Evolutionary conservation across 192 early-diverging fungal species (phyloP).

Genomic region (Lunasporangiospora selenospora): DNA sequence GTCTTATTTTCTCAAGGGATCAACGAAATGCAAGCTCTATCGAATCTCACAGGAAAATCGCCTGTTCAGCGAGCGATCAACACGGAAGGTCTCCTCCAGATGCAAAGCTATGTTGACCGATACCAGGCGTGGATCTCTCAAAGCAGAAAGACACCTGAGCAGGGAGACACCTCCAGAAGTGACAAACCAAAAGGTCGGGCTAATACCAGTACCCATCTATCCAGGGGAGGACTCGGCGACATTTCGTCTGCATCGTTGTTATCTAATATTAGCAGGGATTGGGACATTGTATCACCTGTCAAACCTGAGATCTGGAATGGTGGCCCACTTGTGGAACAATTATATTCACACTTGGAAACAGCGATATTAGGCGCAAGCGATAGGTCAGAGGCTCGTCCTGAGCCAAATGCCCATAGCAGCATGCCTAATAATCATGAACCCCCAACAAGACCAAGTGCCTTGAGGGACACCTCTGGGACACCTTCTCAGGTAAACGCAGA

Average conservation of each 20-base stretch:
- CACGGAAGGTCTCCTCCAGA: slow-evolving; percentile 30
- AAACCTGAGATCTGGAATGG: slow-evolving; percentile 25
- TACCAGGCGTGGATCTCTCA: slow-evolving; percentile 28
- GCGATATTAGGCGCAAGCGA: slow-evolving; percentile 28
- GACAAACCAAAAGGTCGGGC: too few relatives aligned
- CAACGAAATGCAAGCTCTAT: slow-evolving; percentile 46
- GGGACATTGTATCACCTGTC: slow-evolving; percentile 27
- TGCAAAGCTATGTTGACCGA: slow-evolving; percentile 28
- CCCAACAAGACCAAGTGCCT: too few relatives aligned
- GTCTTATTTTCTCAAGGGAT: slow-evolving; percentile 39
- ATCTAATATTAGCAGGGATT: slow-evolving; percentile 23
- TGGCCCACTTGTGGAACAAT: slow-evolving; percentile 18
- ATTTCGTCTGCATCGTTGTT: slow-evolving; percentile 20
- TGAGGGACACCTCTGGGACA: too few relatives aligned
- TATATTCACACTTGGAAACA: slow-evolving; percentile 21
- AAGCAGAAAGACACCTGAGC: neutral
- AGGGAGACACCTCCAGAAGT: too few relatives aligned
- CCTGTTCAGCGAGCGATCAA: slow-evolving; percentile 29
- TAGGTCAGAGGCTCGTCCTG: too few relatives aligned
- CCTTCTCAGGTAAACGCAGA: too few relatives aligned
- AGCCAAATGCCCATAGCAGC: too few relatives aligned
- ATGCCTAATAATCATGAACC: too few relatives aligned
- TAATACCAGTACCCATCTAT: too few relatives aligned
- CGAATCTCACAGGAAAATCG: slow-evolving; percentile 33
- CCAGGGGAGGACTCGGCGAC: neutral